Conservation (phyloP, 2,329 filamentous ascomycete species). For the Aspergillus intermedius region DNA sequence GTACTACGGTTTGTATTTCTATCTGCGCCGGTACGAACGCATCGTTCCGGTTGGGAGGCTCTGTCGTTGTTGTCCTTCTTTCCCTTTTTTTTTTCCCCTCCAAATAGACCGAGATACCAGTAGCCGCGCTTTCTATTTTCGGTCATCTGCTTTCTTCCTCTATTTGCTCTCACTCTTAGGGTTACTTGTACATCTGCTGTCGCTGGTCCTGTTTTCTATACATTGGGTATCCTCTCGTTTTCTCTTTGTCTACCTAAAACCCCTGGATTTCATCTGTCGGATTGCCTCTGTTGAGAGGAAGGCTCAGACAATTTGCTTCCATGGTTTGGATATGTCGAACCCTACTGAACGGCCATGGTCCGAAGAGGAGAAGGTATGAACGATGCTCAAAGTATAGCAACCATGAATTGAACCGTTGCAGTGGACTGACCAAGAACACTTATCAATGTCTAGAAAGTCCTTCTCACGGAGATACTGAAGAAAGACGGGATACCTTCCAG, state of each 20-base stretch:
- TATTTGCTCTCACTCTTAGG: slow-evolving; percentile 5
- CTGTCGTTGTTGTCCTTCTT: slow-evolving; percentile 19
- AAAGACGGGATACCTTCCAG: slow-evolving; percentile 32
- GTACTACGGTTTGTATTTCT: slow-evolving; percentile 17
- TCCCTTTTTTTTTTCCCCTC: slow-evolving; percentile 3
- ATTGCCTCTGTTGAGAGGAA: slow-evolving; percentile 5
- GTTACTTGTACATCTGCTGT: slow-evolving; percentile 1
- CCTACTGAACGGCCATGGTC: slow-evolving; percentile 38
- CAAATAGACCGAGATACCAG: too few species aligned
- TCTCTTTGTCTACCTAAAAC: slow-evolving; percentile 4
- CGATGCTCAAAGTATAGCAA: background rate
- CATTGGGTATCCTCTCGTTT: slow-evolving; percentile 5
- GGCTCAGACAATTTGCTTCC: slow-evolving; percentile 17
- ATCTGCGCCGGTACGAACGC: slow-evolving; percentile 18
- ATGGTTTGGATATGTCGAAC: slow-evolving; percentile 41
- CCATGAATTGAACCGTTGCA: background rate
- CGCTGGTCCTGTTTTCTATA: slow-evolving; percentile 2
- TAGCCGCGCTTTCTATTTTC: slow-evolving; percentile 1
- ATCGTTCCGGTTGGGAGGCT: slow-evolving; percentile 27
- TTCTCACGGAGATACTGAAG: slow-evolving; percentile 39
- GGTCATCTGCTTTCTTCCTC: slow-evolving; percentile 11
- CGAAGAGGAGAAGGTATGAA: slow-evolving; percentile 41
- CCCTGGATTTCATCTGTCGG: slow-evolving; percentile 2
- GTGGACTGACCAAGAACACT: slow-evolving; percentile 4
- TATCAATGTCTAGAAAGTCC: slow-evolving; percentile 26